Evolutionary conservation across 2,329 filamentous ascomycete species (phyloP).

Genomic region (Apiospora marii): DNA sequence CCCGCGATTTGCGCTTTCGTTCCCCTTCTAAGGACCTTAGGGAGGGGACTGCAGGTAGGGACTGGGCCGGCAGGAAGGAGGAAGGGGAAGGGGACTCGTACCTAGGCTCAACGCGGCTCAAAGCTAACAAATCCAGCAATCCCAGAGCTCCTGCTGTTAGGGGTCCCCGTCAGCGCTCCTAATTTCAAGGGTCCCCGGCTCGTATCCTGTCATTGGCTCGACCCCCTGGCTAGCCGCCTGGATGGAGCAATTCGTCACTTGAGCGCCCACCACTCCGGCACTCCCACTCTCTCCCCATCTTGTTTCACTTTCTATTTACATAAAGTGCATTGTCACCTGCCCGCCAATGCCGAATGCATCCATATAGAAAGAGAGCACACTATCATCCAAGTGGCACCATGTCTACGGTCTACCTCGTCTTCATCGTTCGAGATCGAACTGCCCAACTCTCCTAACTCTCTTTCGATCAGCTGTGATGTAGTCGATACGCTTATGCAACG

Average conservation of each 20-base stretch:
- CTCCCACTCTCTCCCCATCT: background rate
- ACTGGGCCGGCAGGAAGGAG: too few species aligned
- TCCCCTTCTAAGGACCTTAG: background rate
- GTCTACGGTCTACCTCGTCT: background rate
- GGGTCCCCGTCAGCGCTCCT: background rate
- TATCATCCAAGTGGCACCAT: background rate
- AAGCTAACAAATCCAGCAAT: background rate
- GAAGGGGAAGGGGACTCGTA: background rate
- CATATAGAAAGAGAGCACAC: background rate
- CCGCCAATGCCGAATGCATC: background rate
- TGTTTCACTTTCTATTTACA: background rate
- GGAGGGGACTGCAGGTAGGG: background rate
- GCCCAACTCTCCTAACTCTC: background rate
- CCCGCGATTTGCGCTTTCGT: background rate
- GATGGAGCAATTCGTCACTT: constrained; percentile 1
- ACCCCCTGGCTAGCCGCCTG: constrained; percentile 9
- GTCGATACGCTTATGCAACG: background rate
- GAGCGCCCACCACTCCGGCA: background rate
- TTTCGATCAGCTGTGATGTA: background rate
- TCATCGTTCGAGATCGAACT: background rate
- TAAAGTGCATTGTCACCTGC: background rate
- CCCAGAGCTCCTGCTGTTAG: constrained; percentile 6
- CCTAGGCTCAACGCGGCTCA: background rate
- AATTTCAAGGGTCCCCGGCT: background rate
- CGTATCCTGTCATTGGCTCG: background rate